phyloP scores from a whole-genome alignment of 176 grass and related monocot species.

The Neostapfia colusana region DNA sequence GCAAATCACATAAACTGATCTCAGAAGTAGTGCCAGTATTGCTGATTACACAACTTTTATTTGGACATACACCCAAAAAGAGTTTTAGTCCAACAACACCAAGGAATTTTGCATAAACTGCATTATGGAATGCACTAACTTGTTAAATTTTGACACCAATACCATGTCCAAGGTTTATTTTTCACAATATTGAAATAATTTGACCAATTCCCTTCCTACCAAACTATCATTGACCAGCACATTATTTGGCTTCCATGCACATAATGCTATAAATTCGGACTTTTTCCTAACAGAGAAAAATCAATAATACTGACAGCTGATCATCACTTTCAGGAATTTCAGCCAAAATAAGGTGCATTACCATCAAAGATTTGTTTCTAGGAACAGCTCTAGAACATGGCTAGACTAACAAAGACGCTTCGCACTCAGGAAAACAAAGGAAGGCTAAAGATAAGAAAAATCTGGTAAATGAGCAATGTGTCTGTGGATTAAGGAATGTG shows the following conservation, averaged over 20 bases:
- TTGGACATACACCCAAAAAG: background rate
- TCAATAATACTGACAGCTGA: background rate
- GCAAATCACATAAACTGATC: conserved; percentile 9
- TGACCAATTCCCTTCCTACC: background rate
- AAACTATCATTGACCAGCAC: background rate
- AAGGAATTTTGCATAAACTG: conserved; percentile 7
- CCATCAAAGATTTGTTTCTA: background rate
- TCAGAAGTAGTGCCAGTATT: background rate
- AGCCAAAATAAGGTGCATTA: background rate
- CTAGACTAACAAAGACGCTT: background rate
- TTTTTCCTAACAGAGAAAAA: background rate
- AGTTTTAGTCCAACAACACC: background rate
- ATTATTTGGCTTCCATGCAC: background rate
- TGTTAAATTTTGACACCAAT: conserved; percentile 1
- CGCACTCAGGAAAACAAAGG: background rate
- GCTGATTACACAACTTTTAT: background rate
- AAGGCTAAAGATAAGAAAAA: conserved; percentile 6
- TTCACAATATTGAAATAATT: background rate
- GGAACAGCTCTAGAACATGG: background rate
- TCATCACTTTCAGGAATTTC: background rate
- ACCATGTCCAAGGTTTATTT: background rate
- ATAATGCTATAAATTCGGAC: background rate
- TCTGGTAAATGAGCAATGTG: conserved; percentile 12
- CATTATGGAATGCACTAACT: conserved; percentile 1
- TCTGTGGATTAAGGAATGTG: conserved; percentile 7